Evolutionary conservation across 208 protist species (phyloP).

Genomic region (Vickermania ingenoplastis): DNA sequence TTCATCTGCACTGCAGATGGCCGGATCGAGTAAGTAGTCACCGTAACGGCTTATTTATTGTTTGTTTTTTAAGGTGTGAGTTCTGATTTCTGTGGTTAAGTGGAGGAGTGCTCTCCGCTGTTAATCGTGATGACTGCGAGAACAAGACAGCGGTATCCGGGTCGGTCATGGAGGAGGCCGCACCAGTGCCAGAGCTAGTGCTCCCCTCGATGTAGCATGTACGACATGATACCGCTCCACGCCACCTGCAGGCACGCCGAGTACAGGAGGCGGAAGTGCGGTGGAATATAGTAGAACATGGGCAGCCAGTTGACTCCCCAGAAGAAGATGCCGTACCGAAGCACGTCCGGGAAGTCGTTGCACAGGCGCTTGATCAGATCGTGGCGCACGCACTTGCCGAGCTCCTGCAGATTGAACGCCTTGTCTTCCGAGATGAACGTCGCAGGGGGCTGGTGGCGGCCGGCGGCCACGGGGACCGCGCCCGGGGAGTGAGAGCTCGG

Average conservation of each 20-base stretch:
- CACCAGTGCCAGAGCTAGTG: background rate
- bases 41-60: no score
- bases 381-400: conserved; percentile 26
- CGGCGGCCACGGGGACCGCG: conserved; percentile 22
- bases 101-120: no score
- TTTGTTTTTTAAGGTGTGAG: no score
- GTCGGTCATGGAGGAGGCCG: no score
- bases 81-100: no score
- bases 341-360: conserved; percentile 61
- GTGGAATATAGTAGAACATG: conserved; percentile 78
- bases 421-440: conserved; percentile 8
- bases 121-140: no score
- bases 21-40: no score
- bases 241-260: conserved; percentile 41
- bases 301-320: conserved; percentile 73
- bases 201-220: conserved; percentile 44
- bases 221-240: conserved; percentile 74
- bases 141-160: no score
- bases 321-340: conserved; percentile 50
- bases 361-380: conserved; percentile 38
- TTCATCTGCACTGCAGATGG: no score
- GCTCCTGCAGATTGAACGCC: conserved; percentile 46
- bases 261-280: conserved; percentile 69
- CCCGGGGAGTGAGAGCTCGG: no score
- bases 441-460: conserved; percentile 22